Percentiles rank a stretch among this genome's conserved stretches.
These are phyloP conservation scores for Micromonas pusilla DNA, from an alignment of 139 green algal genomes.

Conservation along the genomic window DNA sequence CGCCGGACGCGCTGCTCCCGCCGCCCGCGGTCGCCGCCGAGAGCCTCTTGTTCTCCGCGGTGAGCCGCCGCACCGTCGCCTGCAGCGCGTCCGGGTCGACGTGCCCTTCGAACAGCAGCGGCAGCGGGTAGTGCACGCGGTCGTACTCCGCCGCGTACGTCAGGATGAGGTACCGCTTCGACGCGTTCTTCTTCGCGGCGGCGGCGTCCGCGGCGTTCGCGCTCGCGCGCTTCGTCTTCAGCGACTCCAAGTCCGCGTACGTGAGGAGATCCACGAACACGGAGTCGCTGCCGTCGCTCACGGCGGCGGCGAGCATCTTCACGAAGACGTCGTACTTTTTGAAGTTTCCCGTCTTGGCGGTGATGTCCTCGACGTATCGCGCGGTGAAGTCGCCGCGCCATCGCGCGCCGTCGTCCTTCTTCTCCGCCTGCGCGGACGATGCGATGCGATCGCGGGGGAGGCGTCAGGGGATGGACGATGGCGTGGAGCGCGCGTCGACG, in stretches of 20 bases:
- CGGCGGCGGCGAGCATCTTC: slow-evolving; percentile 68
- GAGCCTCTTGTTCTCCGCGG: neutral
- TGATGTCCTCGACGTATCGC: slow-evolving; percentile 84
- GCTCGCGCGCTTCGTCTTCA: slow-evolving; percentile 54
- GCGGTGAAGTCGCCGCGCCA: slow-evolving; percentile 67
- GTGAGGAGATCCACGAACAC: slow-evolving; percentile 84
- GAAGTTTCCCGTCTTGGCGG: slow-evolving; percentile 76
- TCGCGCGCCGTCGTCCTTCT: slow-evolving; percentile 44
- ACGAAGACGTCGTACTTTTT: slow-evolving; percentile 79
- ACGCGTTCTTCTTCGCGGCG: slow-evolving; percentile 26
- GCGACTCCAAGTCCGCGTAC: slow-evolving; percentile 66
- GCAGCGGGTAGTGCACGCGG: slow-evolving; percentile 81
- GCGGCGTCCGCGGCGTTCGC: neutral
- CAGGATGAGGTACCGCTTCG: slow-evolving; percentile 88
- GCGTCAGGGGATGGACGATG: no score
- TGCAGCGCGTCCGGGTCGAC: slow-evolving; percentile 57
- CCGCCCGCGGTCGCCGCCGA: slow-evolving; percentile 31
- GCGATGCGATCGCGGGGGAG: no score
- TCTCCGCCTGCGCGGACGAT: no score
- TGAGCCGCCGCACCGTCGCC: slow-evolving; percentile 49
- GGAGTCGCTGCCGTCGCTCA: slow-evolving; percentile 61
- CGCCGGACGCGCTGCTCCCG: slow-evolving; percentile 1
- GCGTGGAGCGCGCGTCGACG: no score
- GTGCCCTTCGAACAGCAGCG: slow-evolving; percentile 62
- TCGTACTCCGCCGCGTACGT: slow-evolving; percentile 87